Base-by-base conservation (phyloP, 768 basidiomycete species). In the Mycena galericulata region DNA sequence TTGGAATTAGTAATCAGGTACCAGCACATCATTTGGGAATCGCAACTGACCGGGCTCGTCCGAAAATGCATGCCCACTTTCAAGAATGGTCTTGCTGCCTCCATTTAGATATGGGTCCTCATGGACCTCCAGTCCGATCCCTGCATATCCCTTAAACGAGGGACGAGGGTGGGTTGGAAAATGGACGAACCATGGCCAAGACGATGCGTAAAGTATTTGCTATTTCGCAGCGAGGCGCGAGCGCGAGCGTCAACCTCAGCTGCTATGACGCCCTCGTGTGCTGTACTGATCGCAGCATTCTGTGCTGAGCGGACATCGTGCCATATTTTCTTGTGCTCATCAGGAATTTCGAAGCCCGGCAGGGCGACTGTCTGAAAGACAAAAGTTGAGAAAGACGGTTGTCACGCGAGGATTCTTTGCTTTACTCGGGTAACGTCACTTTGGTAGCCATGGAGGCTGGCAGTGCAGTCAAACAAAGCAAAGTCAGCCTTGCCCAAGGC, bases 61-160 rank as follows among this genome's bases (percentile, higher is more conserved):
- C 9, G 92, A 94, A 79, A 96, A 96, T 0, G 91, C 85, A 73
- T 94, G 90, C 1, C 93, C 93, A 3, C 74, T 79, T 49, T 85
- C 78, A 57, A 94, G 88, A 41, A 85, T 72, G 69, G 85, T 86
- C 14, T 86, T 74, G 32, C 87, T 90, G 18, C 90, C 89, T n/a
- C 91, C 92, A 51, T 87, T 87, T 22, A 97, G 82, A 77, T 95
- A 95, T 1, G 94, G 94, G 9, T 85, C 82, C 78, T 96, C 94
- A 70, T 96, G 95, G 10, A 85, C 90, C 78, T 96, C 93, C 4
- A 96, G 79, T 3, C 94, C 94, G 34, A 97, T 95, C 2, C 94
- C 94, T 75, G 36, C 11, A 12, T 27, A 67, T 62, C 34, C 55
- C 74, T 59, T 67, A 27, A 63, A 47, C 41, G 36, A 51, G 18